Evolutionary conservation across 2,329 filamentous ascomycete species (phyloP).

Genomic region (Penicillium aurantiogriseum): DNA sequence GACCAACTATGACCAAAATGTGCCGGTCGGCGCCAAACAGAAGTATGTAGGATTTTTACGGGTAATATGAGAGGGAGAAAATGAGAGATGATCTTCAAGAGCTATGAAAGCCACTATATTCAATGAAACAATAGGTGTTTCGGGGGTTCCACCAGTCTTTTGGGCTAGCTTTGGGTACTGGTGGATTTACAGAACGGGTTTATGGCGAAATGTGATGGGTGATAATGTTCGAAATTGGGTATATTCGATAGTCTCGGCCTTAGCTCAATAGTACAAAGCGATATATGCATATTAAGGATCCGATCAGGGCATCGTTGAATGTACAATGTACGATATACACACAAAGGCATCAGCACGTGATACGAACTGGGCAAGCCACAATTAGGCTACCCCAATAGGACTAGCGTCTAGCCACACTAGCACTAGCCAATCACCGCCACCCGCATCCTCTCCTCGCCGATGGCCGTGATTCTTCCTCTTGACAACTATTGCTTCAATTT

Average conservation of each 20-base stretch:
- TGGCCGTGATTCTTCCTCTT: conserved; percentile 19
- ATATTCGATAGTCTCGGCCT: background rate
- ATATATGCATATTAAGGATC: conserved; percentile 11
- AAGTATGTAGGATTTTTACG: background rate
- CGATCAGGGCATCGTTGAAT: conserved; percentile 2
- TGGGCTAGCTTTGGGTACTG: conserved; percentile 8
- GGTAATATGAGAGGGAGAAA: background rate
- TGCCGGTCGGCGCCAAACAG: conserved; percentile 20
- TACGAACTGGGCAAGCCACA: background rate
- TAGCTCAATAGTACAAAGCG: background rate
- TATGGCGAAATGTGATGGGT: background rate
- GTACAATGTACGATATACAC: background rate
- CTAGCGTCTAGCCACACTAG: conserved; percentile 9
- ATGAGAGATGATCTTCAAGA: conserved; percentile 6
- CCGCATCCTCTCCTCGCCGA: conserved; percentile 22
- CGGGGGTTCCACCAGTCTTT: conserved; percentile 20
- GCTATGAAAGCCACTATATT: conserved; percentile 4
- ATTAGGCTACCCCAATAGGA: background rate
- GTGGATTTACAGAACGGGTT: background rate
- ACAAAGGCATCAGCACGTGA: conserved; percentile 6
- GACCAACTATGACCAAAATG: conserved; percentile 18
- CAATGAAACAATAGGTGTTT: conserved; percentile 23
- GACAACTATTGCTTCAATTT: conserved; percentile 15
- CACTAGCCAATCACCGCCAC: conserved; percentile 20
- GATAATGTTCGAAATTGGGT: background rate